Base-by-base conservation (phyloP, 208 protist species). In the Vickermania ingenoplastis region DNA sequence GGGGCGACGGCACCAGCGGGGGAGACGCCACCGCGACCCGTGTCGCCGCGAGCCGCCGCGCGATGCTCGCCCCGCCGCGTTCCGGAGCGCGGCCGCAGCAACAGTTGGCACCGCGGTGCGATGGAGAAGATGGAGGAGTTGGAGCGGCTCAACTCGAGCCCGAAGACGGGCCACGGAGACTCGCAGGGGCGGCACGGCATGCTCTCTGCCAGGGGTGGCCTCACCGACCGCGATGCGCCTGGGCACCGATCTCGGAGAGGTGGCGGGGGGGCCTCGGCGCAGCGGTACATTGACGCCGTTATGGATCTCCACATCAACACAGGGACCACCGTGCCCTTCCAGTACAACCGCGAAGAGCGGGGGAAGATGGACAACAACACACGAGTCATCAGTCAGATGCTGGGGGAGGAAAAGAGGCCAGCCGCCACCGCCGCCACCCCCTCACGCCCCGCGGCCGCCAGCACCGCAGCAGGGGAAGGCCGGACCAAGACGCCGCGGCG, bases 81-180 rank as follows among this genome's bases (percentile, higher is more conserved):
- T 7, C 36, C 36, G 17, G 11, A 17, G 7, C 36, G 36, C 7
- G 17, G 17, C 11, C 36, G 36, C 11, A 45, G 36, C 36, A 45
- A 17, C 36, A 45, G 36, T 45, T 45, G 36, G 36, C 36, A 45
- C 36, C 36, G 36, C 17, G 36, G 36, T n/a, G 36, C 36, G 36
- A 45, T 45, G 36, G 36, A 22, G 51, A 55, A 55, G 24, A 55
- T 55, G 51, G 51, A 28, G 51, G 24, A 55, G 51, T n/a, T 27
- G 11, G 24, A 55, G 22, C 24, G n/a, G 5, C n/a, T 22, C 24
- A 27, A 55, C 21, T 5, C 21, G 51, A 22, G 22, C n/a, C 36
- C 36, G 11, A 45, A 45, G 36, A 45, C 36, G 11, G 36, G 36
- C 36, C 36, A 45, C 17, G 36, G 22, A 55, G 51, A 55, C 13